Evolutionary conservation across 345 rosid genomes (phyloP), one percentile per base, ranked within the genome.

Genomic region (Camelina sativa): DNA sequence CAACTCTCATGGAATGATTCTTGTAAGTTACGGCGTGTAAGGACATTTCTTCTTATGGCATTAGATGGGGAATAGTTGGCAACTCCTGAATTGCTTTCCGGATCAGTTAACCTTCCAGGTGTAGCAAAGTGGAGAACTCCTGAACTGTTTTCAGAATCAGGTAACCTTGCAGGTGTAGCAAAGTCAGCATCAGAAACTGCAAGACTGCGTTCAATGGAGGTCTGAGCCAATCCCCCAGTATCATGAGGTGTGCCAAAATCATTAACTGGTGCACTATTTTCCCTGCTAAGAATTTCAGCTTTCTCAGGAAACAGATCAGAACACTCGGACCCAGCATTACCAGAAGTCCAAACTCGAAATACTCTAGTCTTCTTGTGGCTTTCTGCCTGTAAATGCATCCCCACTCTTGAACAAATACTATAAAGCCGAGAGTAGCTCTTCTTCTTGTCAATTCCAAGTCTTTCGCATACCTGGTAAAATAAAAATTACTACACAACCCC

Each of bases 401-500:
- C 97, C 77, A 81, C 86, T 85, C 82, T 89, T 16, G 84, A 69
- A 73, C 86, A 73, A 84, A 95, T 83, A 80, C 82, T 89, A 70
- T 78, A 65, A 72, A 89, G 74, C 76, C 97, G 85, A 79, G 87
- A 69, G 74, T 91, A 85, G 82, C 84, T 86, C 83, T 75, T 89
- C 79, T 92, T 95, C 81, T 87, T 89, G 73, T 87, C 90, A 83
- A 95, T 79, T 28, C 96, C 94, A 82, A 90, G 96, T 83, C 88
- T 90, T 66, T 80, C 87, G 55, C 89, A 86, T 19, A 89, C 89
- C 97, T 95, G 87, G 58, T 73, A 62, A 62, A 74, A 20, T 69
- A 71, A 54, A 47, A 67, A 13, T 25, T 71, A 40, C 53, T n/a
- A 50, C 30, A 76, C 53, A 68, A 37, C 69, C 64, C 28, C 8